Percentiles rank a stretch among this genome's conserved stretches.
Conservation (phyloP, 305 asterid genomes). For the Fraxinus xanthoxyloides region DNA sequence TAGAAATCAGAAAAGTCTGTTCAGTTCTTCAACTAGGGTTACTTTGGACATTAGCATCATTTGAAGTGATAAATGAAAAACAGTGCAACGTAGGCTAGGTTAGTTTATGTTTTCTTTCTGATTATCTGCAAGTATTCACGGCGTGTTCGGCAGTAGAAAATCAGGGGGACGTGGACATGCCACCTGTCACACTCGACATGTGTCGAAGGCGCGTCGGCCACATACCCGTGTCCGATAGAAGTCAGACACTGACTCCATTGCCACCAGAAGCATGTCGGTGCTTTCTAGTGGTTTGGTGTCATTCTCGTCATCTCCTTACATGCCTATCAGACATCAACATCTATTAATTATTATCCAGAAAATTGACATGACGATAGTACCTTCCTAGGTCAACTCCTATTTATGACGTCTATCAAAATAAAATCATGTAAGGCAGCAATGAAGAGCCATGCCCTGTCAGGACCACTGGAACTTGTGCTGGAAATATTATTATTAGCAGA, state of each 20-base stretch:
- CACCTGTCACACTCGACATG: not conserved
- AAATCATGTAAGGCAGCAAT: not conserved
- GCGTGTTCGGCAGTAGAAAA: not conserved
- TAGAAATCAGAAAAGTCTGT: not conserved
- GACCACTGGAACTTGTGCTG: not conserved
- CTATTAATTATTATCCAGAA: not conserved
- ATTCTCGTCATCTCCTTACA: not conserved
- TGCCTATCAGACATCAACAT: not conserved
- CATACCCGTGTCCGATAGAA: not conserved
- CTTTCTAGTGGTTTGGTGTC: not conserved
- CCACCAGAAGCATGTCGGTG: not conserved
- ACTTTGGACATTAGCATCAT: not conserved
- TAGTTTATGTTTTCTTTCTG: not conserved
- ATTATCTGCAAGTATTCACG: not conserved
- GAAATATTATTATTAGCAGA: not conserved
- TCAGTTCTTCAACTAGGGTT: not conserved
- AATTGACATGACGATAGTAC: not conserved
- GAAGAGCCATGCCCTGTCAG: not conserved
- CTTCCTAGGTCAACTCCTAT: slow-evolving; percentile 1
- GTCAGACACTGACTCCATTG: not conserved
- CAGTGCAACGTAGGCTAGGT: not conserved
- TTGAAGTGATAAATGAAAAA: not conserved
- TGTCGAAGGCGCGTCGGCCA: not conserved
- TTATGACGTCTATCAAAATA: not conserved
- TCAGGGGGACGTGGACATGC: not conserved